Evolutionary conservation across 1,284 basidiomycete genomes (phyloP).

Genomic region (Sporisorium iseilematis-ciliati): DNA sequence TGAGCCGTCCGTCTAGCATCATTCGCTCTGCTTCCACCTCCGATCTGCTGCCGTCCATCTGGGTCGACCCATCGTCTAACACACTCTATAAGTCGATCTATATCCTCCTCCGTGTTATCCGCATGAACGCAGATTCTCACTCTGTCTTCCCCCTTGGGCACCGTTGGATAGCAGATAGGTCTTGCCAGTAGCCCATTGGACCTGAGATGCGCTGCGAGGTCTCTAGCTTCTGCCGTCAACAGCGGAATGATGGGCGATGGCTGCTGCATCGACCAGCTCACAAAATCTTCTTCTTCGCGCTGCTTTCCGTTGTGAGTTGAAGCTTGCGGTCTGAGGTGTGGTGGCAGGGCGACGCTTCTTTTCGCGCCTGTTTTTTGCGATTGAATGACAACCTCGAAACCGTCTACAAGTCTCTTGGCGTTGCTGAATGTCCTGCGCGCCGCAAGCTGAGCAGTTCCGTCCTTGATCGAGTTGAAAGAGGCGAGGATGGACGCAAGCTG

Average conservation of each 20-base stretch:
- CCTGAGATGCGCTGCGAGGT: constrained; percentile 78
- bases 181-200: constrained; percentile 78
- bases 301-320: background rate
- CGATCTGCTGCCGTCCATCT: background rate
- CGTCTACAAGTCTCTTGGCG: constrained; percentile 12
- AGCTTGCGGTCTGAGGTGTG: constrained; percentile 16
- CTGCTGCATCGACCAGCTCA: constrained; percentile 43
- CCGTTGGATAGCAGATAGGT: constrained; percentile 80
- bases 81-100: constrained; percentile 71
- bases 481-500: constrained; percentile 76
- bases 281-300: constrained; percentile 18
- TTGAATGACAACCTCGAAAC: constrained; percentile 25
- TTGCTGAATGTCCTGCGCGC: constrained; percentile 23
- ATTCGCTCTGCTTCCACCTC: background rate
- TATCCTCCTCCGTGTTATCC: constrained; percentile 77
- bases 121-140: constrained; percentile 86
- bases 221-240: constrained; percentile 80
- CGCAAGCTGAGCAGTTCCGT: constrained; percentile 76
- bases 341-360: constrained; percentile 23
- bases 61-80: constrained; percentile 23
- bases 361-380: background rate
- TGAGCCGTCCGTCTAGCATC: background rate
- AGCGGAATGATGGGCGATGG: constrained; percentile 84
- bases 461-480: constrained; percentile 81
- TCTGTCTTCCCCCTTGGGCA: constrained; percentile 84